A percentile compares a stretch with the other conserved stretches of the same genome.
Conservation (phyloP, 176 grass and related monocot species). For the Oropetium thomaeum region DNA sequence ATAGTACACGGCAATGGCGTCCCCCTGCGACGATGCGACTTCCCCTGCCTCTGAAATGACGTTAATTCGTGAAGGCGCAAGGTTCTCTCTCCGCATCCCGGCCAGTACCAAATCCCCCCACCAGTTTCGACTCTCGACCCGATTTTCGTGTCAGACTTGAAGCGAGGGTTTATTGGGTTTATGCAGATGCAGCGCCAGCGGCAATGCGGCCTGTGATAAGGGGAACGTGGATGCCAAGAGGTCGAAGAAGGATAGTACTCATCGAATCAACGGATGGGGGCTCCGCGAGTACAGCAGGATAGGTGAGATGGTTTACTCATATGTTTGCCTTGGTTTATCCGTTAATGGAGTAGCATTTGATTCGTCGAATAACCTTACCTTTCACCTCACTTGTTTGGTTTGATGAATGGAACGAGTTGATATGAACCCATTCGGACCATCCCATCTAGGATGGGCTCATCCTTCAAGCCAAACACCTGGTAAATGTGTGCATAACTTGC, state of each 20-base stretch:
- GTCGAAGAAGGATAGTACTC: slow-evolving; percentile 46
- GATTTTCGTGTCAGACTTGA: not conserved
- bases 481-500: not conserved
- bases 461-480: not conserved
- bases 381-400: not conserved
- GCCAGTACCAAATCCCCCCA: slow-evolving; percentile 7
- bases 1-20: slow-evolving; percentile 23
- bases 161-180: slow-evolving; percentile 8
- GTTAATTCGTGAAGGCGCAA: slow-evolving; percentile 14
- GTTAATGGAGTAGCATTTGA: not conserved
- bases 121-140: slow-evolving; percentile 3
- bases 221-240: slow-evolving; percentile 39
- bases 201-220: slow-evolving; percentile 34
- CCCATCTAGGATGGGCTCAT: not conserved
- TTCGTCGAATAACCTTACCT: not conserved
- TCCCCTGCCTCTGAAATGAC: slow-evolving; percentile 27
- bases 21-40: slow-evolving; percentile 34
- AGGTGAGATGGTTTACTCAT: slow-evolving; percentile 47
- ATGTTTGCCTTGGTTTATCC: not conserved
- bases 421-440: not conserved
- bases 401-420: not conserved
- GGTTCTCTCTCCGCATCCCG: slow-evolving; percentile 20
- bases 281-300: slow-evolving; percentile 90
- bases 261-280: slow-evolving; percentile 77
- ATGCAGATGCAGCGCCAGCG: slow-evolving; percentile 26